phyloP scores from a whole-genome alignment of 2,329 filamentous ascomycete species.

The Tolypocladium sp. region DNA sequence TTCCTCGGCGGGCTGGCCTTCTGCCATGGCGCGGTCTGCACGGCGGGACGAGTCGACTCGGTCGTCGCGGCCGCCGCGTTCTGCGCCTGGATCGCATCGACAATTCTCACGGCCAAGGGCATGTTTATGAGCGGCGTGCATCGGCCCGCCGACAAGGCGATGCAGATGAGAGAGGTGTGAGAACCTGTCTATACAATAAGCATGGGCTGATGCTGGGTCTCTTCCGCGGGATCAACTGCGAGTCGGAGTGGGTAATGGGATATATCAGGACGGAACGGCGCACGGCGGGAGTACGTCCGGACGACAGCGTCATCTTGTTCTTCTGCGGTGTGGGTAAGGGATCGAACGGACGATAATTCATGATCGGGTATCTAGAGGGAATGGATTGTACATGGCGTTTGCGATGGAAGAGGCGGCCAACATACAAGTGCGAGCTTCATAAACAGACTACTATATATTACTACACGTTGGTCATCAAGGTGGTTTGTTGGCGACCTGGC shows the following conservation, averaged over 20 bases:
- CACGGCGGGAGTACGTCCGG: background rate
- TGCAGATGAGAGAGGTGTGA: slow-evolving; percentile 28
- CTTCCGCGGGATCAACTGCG: background rate
- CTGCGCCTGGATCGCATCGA: slow-evolving; percentile 40
- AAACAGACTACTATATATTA: background rate
- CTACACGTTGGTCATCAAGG: background rate
- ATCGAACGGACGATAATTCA: background rate
- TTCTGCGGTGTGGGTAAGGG: background rate
- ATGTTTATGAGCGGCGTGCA: slow-evolving; percentile 33
- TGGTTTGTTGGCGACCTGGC: too few species aligned
- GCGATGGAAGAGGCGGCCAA: background rate
- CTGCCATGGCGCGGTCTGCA: slow-evolving; percentile 49
- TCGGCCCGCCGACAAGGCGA: slow-evolving; percentile 16
- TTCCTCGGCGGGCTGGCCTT: slow-evolving; percentile 47
- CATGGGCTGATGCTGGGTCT: background rate
- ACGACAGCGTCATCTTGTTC: background rate
- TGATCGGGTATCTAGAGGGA: background rate
- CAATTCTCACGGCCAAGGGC: slow-evolving; percentile 35
- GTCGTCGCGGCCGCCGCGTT: slow-evolving; percentile 46
- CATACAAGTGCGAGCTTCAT: background rate
- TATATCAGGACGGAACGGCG: background rate
- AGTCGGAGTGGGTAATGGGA: background rate
- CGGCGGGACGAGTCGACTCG: slow-evolving; percentile 43
- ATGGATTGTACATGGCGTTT: background rate
- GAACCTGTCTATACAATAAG: background rate